These are phyloP conservation scores for Jimgerdemannia lactiflua DNA, from an alignment of 192 early-diverging fungal species.

Conservation along the genomic window DNA sequence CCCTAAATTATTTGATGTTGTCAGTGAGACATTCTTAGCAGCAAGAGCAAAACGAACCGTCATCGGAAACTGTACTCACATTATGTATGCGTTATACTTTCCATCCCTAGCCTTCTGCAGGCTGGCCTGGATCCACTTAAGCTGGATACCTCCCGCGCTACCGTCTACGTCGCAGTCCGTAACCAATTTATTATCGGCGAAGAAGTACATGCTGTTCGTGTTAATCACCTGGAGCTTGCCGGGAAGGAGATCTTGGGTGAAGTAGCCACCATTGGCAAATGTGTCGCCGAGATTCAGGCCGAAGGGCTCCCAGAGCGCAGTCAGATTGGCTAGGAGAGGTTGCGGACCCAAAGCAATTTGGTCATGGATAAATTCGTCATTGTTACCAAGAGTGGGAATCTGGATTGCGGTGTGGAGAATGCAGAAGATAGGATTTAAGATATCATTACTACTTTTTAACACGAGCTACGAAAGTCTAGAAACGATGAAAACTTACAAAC, in stretches of 20 bases:
- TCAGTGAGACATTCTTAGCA: neutral
- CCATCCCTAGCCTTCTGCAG: slow-evolving; percentile 11
- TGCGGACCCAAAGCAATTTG: slow-evolving; percentile 8
- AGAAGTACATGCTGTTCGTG: slow-evolving; percentile 36
- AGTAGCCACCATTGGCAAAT: slow-evolving; percentile 35
- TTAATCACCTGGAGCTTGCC: slow-evolving; percentile 17
- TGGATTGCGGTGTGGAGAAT: neutral
- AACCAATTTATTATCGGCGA: slow-evolving; percentile 11
- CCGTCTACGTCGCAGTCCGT: slow-evolving; percentile 21
- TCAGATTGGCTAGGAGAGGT: slow-evolving; percentile 11
- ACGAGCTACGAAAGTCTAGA: neutral
- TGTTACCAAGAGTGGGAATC: slow-evolving; percentile 37
- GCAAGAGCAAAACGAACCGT: neutral
- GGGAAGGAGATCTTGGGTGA: slow-evolving; percentile 22
- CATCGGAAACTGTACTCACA: slow-evolving; percentile 10
- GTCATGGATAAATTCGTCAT: slow-evolving; percentile 31
- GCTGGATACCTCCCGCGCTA: slow-evolving; percentile 18
- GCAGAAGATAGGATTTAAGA: neutral
- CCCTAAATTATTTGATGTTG: slow-evolving; percentile 1
- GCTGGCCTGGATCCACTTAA: slow-evolving; percentile 26
- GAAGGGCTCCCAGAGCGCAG: slow-evolving; percentile 25
- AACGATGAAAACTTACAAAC: slow-evolving; percentile 11
- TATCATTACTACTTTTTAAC: neutral
- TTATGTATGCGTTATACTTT: slow-evolving; percentile 15
- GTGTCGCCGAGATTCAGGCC: slow-evolving; percentile 21